Conservation (phyloP, 176 grass and related monocot genomes). For the Saccharum officinarum region DNA sequence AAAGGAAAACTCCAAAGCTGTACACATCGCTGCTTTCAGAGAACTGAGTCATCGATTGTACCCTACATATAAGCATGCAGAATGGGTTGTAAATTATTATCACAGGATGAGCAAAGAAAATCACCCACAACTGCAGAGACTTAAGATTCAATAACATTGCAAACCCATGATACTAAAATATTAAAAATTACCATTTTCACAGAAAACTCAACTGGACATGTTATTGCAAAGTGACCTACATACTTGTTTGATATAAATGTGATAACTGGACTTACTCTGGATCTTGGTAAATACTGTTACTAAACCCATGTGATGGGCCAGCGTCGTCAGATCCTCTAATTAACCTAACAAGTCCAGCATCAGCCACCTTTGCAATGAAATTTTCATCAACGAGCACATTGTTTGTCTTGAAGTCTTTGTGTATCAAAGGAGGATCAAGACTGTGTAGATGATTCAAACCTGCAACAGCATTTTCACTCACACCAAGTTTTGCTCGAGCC, state of each 20-base stretch:
- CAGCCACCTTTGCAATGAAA: conserved; percentile 97
- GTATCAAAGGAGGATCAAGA: conserved; percentile 72
- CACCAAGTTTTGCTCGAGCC: neutral
- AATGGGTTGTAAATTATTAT: conserved; percentile 16
- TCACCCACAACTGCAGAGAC: neutral
- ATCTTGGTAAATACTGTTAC: conserved; percentile 63
- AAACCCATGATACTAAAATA: neutral
- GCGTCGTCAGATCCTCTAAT: conserved; percentile 54
- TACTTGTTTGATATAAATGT: conserved; percentile 21
- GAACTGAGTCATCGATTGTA: conserved; percentile 43
- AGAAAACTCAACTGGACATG: conserved; percentile 11
- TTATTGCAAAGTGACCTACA: neutral
- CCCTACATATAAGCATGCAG: conserved; percentile 47
- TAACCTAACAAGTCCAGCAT: conserved; percentile 76
- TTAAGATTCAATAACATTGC: neutral
- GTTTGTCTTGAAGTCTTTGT: conserved; percentile 88
- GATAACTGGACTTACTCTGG: conserved; percentile 59
- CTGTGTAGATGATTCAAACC: conserved; percentile 80
- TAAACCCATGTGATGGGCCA: conserved; percentile 57
- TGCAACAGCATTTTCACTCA: conserved; percentile 39
- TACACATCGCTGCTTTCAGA: conserved; percentile 96
- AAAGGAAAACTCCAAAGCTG: conserved; percentile 91
- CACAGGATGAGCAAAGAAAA: neutral
- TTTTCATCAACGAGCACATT: conserved; percentile 98
- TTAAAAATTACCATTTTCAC: neutral